These are phyloP conservation scores for Cymbopogon citratus DNA, from an alignment of 176 grass and related monocot species.

Conservation along the genomic window DNA sequence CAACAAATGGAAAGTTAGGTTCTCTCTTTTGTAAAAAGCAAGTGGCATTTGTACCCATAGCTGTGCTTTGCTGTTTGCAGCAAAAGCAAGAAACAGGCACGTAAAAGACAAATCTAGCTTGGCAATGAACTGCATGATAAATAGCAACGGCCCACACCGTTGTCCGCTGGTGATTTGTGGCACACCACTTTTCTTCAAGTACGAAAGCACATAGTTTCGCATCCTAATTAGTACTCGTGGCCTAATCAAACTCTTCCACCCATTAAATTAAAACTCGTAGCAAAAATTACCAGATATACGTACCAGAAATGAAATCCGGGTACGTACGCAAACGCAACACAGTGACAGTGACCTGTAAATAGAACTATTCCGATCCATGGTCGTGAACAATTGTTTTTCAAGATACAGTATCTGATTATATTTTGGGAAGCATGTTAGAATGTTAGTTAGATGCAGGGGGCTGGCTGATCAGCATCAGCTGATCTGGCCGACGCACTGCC, in stretches of 20 bases:
- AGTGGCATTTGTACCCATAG: background rate
- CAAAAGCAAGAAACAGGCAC: background rate
- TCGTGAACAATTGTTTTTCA: background rate
- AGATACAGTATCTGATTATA: background rate
- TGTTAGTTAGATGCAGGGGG: background rate
- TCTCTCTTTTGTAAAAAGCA: background rate
- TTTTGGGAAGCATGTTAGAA: background rate
- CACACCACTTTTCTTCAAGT: background rate
- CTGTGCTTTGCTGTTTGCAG: background rate
- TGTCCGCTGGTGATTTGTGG: background rate
- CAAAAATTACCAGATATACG: background rate
- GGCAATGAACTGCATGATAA: background rate
- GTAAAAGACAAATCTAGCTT: background rate
- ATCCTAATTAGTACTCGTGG: background rate
- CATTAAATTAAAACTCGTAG: background rate
- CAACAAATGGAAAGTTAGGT: background rate
- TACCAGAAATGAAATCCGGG: too few species aligned
- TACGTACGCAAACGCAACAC: too few species aligned
- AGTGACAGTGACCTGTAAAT: too few species aligned
- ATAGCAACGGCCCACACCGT: background rate
- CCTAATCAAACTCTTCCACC: slow-evolving; percentile 14
- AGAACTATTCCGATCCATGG: background rate
- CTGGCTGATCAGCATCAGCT: background rate
- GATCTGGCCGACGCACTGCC: background rate
- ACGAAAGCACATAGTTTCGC: background rate